phyloP scores from a whole-genome alignment of 768 basidiomycete species.

The Phylloporus arenicola region DNA sequence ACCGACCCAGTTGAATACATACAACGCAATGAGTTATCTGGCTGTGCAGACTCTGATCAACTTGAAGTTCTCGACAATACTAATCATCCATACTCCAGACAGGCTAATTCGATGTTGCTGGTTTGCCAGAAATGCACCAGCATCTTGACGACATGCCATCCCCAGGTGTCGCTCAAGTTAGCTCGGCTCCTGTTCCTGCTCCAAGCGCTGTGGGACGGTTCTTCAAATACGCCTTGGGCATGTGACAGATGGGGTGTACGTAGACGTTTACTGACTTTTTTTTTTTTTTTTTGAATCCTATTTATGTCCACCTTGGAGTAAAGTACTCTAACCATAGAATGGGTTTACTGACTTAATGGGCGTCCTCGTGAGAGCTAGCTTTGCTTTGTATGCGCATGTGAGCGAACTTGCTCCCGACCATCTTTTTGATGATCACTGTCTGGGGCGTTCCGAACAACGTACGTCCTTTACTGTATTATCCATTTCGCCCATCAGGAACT shows the following conservation, averaged over 20 bases:
- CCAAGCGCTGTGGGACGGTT: not conserved
- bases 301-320: too few relatives aligned
- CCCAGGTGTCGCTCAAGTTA: too few relatives aligned
- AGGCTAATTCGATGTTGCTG: too few relatives aligned
- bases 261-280: not conserved
- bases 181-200: not conserved
- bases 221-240: not conserved
- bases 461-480: not conserved
- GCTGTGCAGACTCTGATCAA: too few relatives aligned
- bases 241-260: not conserved
- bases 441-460: slow-evolving; percentile 13
- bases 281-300: too few relatives aligned
- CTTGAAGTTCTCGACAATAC: too few relatives aligned
- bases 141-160: too few relatives aligned
- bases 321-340: too few relatives aligned
- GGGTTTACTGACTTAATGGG: not conserved
- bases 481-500: not conserved
- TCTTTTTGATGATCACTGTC: not conserved
- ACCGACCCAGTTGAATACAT: too few relatives aligned
- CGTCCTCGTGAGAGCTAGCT: not conserved
- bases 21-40: too few relatives aligned
- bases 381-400: not conserved
- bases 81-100: too few relatives aligned
- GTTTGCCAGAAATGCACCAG: too few relatives aligned
- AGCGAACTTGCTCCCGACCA: not conserved